A percentile compares a stretch with the other conserved stretches of the same genome.
Conservation (phyloP, 116 monocot genomes). For the Phalaenopsis hybrid region DNA sequence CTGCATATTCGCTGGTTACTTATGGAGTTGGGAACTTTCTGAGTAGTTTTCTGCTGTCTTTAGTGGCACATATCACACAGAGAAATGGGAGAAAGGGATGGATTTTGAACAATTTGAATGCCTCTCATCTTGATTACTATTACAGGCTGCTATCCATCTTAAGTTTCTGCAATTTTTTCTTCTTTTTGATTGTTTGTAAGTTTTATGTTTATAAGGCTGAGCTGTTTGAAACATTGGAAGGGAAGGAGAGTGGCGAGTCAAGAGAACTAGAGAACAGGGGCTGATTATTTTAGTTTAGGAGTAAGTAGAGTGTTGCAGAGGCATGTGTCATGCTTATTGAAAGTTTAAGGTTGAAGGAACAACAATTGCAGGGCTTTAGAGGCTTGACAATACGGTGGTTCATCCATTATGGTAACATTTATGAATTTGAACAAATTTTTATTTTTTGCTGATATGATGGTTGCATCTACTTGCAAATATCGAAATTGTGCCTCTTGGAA, state of each 20-base stretch:
- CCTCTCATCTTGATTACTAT: slow-evolving; percentile 42
- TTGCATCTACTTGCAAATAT: too few relatives aligned
- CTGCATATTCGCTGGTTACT: slow-evolving; percentile 24
- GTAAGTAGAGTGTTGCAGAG: background rate
- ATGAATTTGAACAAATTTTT: too few relatives aligned
- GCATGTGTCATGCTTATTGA: background rate
- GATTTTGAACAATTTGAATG: slow-evolving; percentile 34
- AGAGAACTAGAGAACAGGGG: background rate
- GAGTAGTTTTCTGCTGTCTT: slow-evolving; percentile 31
- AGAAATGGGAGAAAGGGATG: slow-evolving; percentile 29
- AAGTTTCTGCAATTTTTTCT: slow-evolving; percentile 19
- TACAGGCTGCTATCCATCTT: slow-evolving; percentile 29
- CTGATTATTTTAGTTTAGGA: background rate
- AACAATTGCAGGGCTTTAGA: too few relatives aligned
- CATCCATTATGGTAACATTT: too few relatives aligned
- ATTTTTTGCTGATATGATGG: too few relatives aligned
- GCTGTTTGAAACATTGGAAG: slow-evolving; percentile 6
- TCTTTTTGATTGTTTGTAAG: slow-evolving; percentile 24
- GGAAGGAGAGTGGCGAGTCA: background rate
- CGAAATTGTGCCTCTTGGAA: too few relatives aligned
- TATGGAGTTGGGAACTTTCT: slow-evolving; percentile 34
- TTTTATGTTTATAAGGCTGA: slow-evolving; percentile 33
- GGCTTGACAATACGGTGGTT: too few relatives aligned
- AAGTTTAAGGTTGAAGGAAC: background rate
- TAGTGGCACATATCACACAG: slow-evolving; percentile 27